Conservation (phyloP, 306 rosid genomes). For the Glycine tomentella region DNA sequence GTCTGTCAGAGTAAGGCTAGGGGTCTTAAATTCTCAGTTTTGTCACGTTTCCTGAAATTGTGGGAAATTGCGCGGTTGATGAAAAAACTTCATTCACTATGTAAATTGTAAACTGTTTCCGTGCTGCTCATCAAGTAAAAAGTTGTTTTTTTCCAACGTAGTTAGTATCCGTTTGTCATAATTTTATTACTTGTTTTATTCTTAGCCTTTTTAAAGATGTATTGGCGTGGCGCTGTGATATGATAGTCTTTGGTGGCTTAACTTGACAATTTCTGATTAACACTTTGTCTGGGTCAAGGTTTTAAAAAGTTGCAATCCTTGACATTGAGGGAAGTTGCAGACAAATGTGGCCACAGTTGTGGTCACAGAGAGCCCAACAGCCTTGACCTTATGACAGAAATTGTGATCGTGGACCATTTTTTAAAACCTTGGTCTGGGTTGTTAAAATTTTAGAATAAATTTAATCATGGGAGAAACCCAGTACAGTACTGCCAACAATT, state of each 20-base stretch:
- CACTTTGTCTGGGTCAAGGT: neutral
- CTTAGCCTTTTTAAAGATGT: neutral
- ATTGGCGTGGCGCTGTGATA: neutral
- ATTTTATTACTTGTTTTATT: neutral
- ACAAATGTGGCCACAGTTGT: neutral
- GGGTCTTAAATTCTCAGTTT: neutral
- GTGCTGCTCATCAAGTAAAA: neutral
- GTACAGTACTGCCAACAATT: neutral
- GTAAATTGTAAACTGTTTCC: slow-evolving; percentile 6
- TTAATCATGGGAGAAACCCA: neutral
- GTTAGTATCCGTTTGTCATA: neutral
- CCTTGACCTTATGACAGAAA: neutral
- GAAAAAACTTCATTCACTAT: neutral
- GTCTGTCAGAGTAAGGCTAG: neutral
- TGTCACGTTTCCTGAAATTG: too few species aligned
- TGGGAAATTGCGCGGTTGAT: too few species aligned
- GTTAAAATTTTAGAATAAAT: slow-evolving; percentile 18
- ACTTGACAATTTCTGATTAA: neutral
- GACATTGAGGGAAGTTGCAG: neutral
- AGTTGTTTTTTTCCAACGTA: slow-evolving; percentile 1
- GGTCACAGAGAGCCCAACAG: neutral
- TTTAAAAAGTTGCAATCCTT: neutral
- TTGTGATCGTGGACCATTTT: neutral
- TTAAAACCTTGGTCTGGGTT: neutral
- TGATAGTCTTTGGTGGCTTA: slow-evolving; percentile 16